Conservation (phyloP, 345 rosid genomes). For the Draba incana region DNA sequence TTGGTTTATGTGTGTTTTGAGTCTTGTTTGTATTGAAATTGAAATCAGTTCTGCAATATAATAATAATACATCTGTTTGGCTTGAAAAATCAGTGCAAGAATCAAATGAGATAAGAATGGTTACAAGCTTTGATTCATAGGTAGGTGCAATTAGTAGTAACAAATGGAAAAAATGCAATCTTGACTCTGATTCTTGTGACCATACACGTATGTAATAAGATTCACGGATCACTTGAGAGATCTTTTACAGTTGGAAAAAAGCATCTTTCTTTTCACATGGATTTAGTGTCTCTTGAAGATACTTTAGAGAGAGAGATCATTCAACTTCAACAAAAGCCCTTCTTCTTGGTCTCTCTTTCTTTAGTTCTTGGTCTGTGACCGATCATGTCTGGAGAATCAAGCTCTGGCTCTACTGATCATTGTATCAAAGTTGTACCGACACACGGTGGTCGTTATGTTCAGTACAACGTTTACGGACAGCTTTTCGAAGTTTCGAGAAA, state of each 20-base stretch:
- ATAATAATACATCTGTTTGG: constrained; percentile 25
- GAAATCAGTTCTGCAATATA: constrained; percentile 26
- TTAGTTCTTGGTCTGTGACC: constrained; percentile 26
- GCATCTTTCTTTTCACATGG: constrained; percentile 46
- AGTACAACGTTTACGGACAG: constrained; percentile 96
- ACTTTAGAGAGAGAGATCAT: constrained; percentile 34
- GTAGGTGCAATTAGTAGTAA: constrained; percentile 32
- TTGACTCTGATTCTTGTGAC: constrained; percentile 31
- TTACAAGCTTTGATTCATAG: constrained; percentile 6
- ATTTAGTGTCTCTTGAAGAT: constrained; percentile 34
- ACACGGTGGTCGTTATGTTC: constrained; percentile 89
- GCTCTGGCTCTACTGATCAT: constrained; percentile 58
- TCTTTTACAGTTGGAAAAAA: constrained; percentile 44
- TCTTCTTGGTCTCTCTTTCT: constrained; percentile 22
- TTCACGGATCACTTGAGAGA: constrained; percentile 45
- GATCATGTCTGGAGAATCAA: constrained; percentile 56
- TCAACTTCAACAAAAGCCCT: constrained; percentile 39
- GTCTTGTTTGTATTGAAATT: constrained; percentile 39
- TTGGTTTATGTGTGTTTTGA: constrained; percentile 16
- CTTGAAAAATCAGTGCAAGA: constrained; percentile 11
- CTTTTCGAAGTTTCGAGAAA: constrained; percentile 92
- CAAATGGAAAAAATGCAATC: constrained; percentile 29
- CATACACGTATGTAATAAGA: constrained; percentile 42
- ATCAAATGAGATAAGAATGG: background rate
- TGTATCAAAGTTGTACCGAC: constrained; percentile 67